Conservation (phyloP, 2,329 filamentous ascomycete genomes). For the Fusarium temperatum region DNA sequence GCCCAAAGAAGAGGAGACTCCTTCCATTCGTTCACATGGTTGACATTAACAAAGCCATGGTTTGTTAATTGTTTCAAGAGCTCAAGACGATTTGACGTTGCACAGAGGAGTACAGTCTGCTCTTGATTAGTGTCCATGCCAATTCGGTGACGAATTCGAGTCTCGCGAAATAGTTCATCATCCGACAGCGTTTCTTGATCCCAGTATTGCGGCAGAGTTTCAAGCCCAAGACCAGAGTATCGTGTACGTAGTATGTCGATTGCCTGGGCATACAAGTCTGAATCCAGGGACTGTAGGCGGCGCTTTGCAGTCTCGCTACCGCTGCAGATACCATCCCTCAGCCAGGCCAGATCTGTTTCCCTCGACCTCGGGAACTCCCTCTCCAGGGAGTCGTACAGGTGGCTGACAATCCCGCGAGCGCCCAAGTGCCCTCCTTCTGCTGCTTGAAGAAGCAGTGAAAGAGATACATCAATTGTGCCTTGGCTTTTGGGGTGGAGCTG, state of each 20-base stretch:
- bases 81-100: not conserved
- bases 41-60: not conserved
- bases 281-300: not conserved
- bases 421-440: not conserved
- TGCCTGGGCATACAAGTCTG: not conserved
- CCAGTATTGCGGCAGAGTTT: not conserved
- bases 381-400: not conserved
- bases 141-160: not conserved
- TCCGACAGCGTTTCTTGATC: not conserved
- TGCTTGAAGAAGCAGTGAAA: not conserved
- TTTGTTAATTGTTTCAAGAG: rapidly evolving
- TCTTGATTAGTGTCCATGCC: not conserved
- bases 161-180: not conserved
- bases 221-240: not conserved
- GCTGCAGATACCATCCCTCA: not conserved
- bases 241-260: not conserved
- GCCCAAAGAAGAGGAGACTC: not conserved
- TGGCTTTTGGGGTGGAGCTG: not conserved
- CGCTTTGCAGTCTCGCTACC: not conserved
- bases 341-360: not conserved
- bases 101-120: not conserved
- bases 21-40: not conserved
- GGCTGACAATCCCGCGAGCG: not conserved
- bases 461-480: not conserved
- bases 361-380: not conserved